phyloP scores from a whole-genome alignment of 768 basidiomycete genomes.

The Kwoniella botswanensis region DNA sequence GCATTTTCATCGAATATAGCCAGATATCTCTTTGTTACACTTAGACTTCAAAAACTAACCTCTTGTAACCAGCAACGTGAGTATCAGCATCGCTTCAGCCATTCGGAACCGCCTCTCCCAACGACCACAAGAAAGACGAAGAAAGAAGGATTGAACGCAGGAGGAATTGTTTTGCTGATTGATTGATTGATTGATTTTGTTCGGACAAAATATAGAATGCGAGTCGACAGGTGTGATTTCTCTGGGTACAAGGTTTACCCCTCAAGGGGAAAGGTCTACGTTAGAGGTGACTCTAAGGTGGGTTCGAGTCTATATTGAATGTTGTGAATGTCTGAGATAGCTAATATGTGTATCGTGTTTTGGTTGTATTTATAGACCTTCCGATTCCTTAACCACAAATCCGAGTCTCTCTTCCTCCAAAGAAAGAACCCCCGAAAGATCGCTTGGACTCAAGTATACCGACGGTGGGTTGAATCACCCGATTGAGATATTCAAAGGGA shows the following conservation, averaged over 20 bases:
- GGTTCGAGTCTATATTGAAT: conserved; percentile 38
- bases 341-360: background rate
- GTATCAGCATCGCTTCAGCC: conserved; percentile 4
- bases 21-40: background rate
- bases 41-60: conserved; percentile 18
- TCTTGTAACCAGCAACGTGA: conserved; percentile 20
- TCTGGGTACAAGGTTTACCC: conserved; percentile 98
- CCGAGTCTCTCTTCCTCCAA: conserved; percentile 94
- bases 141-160: background rate
- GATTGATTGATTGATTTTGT: background rate
- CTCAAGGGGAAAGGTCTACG: conserved; percentile 92
- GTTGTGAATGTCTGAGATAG: background rate
- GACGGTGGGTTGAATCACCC: conserved; percentile 35
- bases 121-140: background rate
- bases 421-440: conserved; percentile 99
- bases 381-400: conserved; percentile 93
- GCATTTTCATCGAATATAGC: conserved; percentile 3
- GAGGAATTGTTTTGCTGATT: conserved; percentile 5
- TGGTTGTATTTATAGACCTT: conserved; percentile 68
- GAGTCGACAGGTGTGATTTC: conserved; percentile 99
- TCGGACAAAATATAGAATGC: conserved; percentile 59
- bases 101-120: background rate
- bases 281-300: conserved; percentile 95
- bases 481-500: too few relatives aligned
- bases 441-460: conserved; percentile 77